phyloP scores from a whole-genome alignment of 805 yeast genomes.

The Cyberlindnera mycetangii region DNA sequence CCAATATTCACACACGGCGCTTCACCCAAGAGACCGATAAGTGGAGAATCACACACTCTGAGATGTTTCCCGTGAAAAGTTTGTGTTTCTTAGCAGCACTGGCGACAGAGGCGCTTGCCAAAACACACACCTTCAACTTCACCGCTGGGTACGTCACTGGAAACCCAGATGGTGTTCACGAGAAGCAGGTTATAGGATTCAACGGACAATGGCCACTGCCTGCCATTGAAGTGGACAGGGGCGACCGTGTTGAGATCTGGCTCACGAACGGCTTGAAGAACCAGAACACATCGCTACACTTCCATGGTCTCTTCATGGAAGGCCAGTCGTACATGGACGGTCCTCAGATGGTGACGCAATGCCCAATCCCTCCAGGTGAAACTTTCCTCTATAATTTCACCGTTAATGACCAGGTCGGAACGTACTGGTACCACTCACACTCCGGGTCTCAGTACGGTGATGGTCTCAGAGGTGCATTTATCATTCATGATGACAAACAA shows the following conservation, averaged over 20 bases:
- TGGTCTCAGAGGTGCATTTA: conserved; percentile 68
- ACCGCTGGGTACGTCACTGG: conserved; percentile 58
- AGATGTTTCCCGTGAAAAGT: not conserved
- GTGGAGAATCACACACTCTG: no score
- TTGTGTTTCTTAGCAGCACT: conserved; percentile 2
- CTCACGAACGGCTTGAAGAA: conserved; percentile 59
- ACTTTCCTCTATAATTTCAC: conserved; percentile 69
- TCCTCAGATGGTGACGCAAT: conserved; percentile 74
- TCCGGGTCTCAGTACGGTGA: conserved; percentile 76
- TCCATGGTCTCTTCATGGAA: conserved; percentile 74
- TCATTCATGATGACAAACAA: conserved; percentile 50
- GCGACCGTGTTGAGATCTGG: conserved; percentile 58
- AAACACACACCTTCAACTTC: conserved; percentile 55
- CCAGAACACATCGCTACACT: conserved; percentile 60
- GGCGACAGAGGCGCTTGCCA: conserved; percentile 15
- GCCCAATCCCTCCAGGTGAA: conserved; percentile 71
- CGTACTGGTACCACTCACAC: conserved; percentile 86
- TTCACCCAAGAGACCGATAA: not conserved
- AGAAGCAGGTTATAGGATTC: conserved; percentile 60
- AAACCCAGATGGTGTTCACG: conserved; percentile 62
- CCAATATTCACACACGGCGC: no score
- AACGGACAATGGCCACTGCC: conserved; percentile 77
- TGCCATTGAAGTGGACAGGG: conserved; percentile 57
- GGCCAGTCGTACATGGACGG: conserved; percentile 71
- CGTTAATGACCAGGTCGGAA: conserved; percentile 63